Evolutionary conservation across 1,284 basidiomycete genomes (phyloP), one percentile per base, ranked within the genome.

Genomic region (Moesziomyces sp.): DNA sequence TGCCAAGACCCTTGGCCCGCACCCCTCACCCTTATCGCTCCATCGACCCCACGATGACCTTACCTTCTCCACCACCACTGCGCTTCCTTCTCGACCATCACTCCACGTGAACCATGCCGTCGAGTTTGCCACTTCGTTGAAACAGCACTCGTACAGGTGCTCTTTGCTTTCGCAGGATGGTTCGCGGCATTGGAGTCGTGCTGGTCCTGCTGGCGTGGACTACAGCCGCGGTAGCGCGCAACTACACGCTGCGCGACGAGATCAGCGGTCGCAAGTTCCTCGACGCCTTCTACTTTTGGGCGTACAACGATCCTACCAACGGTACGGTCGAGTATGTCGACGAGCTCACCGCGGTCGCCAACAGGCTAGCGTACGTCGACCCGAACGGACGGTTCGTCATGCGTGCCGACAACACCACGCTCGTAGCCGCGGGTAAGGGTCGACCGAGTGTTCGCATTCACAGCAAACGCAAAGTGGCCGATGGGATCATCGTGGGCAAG

Each of bases 251-350:
- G 1, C 60, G 57, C 7, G 67, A 72, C 18, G 77, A 78, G 43
- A 69, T 67, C n/a, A 48, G 58, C 1, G 78, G 78, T 6, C 30
- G 50, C 2, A 46, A 74, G 44, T 78, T 80, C 42, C 52, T 73
- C 16, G 53, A 71, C 19, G 51, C 66, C 10, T 78, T 76, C 58
- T 65, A 55, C 56, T 80, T 70, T 45, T 80, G 72, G 69, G 52
- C 55, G 19, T 62, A 68, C 49, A 11, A 18, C 5, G 78, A 80
- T 21, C 78, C 78, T 0, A 78, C 74, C 2, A 30, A 64, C 14
- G 77, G 78, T 10, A 58, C 51, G 6, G 77, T 80, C 33, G 49
- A 78, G 18, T 74, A 77, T 54, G 68, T 77, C 16, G 51, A 70
- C 30, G 44, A 72, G 33, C 52, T 59, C 8, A 63, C 60, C 3